Conservation (phyloP, 306 rosid species). For the barrel medic (Medicago truncatula) region DNA sequence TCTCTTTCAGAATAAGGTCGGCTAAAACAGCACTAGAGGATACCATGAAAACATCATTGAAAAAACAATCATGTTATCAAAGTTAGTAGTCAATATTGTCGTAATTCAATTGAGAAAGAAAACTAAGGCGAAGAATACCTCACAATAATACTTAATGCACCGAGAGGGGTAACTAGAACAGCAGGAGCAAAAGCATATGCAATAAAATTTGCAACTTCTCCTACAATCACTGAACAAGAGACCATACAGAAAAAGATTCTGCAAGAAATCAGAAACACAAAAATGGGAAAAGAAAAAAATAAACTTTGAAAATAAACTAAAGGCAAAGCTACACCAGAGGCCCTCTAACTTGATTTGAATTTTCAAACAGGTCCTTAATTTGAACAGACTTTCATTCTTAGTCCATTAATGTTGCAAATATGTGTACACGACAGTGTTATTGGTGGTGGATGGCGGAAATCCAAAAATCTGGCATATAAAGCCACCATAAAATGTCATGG, state of each 20-base stretch:
- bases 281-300: not conserved
- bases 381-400: not conserved
- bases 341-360: not conserved
- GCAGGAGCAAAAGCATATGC: slow-evolving; percentile 97
- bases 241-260: slow-evolving; percentile 54
- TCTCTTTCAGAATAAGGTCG: slow-evolving; percentile 79
- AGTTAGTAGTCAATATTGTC: slow-evolving; percentile 18
- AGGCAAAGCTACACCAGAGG: not conserved
- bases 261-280: slow-evolving; percentile 47
- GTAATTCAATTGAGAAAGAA: slow-evolving; percentile 27
- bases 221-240: slow-evolving; percentile 80
- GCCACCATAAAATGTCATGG: too few species aligned
- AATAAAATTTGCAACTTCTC: slow-evolving; percentile 82
- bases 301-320: slow-evolving; percentile 2
- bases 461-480: too few species aligned
- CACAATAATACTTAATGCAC: slow-evolving; percentile 88
- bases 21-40: slow-evolving; percentile 81
- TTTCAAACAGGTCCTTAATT: not conserved
- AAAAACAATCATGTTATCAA: slow-evolving; percentile 22
- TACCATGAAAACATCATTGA: slow-evolving; percentile 28
- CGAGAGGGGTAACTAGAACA: slow-evolving; percentile 89
- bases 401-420: not conserved
- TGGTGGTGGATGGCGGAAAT: too few species aligned
- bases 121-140: slow-evolving; percentile 57
- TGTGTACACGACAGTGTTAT: not conserved